Evolutionary conservation across 768 basidiomycete genomes (phyloP).

Genomic region (Naganishia friedmannii): DNA sequence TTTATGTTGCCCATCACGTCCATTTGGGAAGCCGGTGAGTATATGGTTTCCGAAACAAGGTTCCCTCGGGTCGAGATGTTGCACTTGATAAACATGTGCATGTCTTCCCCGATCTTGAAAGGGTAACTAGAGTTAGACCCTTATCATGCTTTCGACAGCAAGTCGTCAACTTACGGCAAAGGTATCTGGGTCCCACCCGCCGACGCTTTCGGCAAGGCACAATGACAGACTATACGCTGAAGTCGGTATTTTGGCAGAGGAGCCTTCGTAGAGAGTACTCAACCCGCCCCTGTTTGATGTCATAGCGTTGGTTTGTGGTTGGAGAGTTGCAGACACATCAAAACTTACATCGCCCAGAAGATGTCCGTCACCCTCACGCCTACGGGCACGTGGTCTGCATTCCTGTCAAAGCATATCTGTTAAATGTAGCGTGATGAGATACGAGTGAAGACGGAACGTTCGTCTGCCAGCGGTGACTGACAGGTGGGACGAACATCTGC

Average conservation of each 20-base stretch:
- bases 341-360: conserved; percentile 37
- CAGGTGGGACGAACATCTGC: conserved; percentile 34
- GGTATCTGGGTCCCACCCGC: conserved; percentile 43
- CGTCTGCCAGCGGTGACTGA: neutral
- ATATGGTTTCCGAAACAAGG: conserved; percentile 45
- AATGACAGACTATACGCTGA: conserved; percentile 45
- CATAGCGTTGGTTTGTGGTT: neutral
- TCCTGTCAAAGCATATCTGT: conserved; percentile 42
- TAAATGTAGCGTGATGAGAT: conserved; percentile 32
- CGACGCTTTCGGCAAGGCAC: conserved; percentile 38
- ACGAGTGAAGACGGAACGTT: neutral
- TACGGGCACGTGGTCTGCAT: conserved; percentile 39
- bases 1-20: conserved; percentile 41
- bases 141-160: neutral
- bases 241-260: conserved; percentile 44
- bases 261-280: conserved; percentile 41
- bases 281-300: conserved; percentile 34
- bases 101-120: conserved; percentile 44
- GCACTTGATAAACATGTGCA: conserved; percentile 49
- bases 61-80: conserved; percentile 43
- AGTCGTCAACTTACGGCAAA: neutral
- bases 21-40: conserved; percentile 46
- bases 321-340: neutral
- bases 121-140: conserved; percentile 33
- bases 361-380: conserved; percentile 41